Evolutionary conservation across 768 basidiomycete genomes (phyloP).

Genomic region (Russula compacta): DNA sequence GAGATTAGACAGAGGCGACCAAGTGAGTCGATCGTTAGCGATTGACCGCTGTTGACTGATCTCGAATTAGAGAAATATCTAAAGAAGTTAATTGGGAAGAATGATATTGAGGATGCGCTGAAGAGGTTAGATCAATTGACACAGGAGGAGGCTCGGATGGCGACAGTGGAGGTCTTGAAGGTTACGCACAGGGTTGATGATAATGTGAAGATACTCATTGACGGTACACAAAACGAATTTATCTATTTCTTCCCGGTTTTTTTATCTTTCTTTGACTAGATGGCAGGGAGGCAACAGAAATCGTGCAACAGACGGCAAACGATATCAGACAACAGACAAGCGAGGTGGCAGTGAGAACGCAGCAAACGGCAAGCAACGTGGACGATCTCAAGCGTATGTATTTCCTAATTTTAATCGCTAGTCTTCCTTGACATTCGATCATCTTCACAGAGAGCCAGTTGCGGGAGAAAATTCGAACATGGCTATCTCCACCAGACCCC

Average conservation of each 20-base stretch:
- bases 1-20: background rate
- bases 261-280: too few species aligned
- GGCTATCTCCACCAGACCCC: conserved; percentile 3
- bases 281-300: too few species aligned
- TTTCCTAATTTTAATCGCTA: too few species aligned
- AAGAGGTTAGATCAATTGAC: background rate
- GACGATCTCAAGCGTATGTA: background rate
- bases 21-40: background rate
- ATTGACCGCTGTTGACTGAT: background rate
- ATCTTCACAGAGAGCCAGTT: background rate
- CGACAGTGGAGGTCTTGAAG: background rate
- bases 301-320: too few species aligned
- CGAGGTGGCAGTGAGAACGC: too few species aligned
- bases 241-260: too few species aligned
- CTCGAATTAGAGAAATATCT: background rate
- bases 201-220: background rate
- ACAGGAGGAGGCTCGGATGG: background rate
- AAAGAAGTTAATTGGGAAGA: background rate
- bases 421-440: background rate
- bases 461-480: background rate
- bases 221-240: too few species aligned
- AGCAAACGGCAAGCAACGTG: too few species aligned
- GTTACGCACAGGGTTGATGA: background rate
- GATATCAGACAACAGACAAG: too few species aligned
- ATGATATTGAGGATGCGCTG: background rate